These are phyloP conservation scores for Nothophaeocryptopus gaeumannii DNA, from an alignment of 2,329 filamentous ascomycete species.

Conservation along the genomic window DNA sequence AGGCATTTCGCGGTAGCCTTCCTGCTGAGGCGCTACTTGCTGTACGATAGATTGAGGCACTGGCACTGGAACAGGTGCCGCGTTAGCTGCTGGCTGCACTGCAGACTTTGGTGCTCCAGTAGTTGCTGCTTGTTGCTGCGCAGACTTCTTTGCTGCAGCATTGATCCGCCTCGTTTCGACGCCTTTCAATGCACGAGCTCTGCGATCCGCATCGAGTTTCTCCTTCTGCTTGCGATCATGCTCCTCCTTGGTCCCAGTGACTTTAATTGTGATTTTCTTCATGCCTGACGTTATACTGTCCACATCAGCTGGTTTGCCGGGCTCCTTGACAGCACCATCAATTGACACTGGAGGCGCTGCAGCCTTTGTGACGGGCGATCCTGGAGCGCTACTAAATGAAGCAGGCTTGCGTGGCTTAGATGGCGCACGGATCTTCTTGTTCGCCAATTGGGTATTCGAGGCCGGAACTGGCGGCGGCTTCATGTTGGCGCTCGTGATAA, in stretches of 20 bases:
- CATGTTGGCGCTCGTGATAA: conserved; percentile 27
- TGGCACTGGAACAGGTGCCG: not conserved
- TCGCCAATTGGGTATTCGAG: conserved; percentile 17
- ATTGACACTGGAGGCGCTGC: conserved; percentile 3
- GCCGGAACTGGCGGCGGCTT: conserved; percentile 28
- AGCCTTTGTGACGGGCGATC: conserved; percentile 40
- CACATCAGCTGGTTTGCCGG: conserved; percentile 37
- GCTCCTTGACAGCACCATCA: conserved; percentile 1
- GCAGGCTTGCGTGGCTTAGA: conserved; percentile 18
- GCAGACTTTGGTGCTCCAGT: not conserved
- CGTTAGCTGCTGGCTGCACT: not conserved
- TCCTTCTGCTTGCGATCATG: conserved; percentile 44
- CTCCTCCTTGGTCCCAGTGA: conserved; percentile 55
- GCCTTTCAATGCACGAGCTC: conserved; percentile 33
- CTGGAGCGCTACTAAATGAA: conserved; percentile 27
- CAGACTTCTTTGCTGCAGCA: conserved; percentile 33
- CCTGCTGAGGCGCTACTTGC: not conserved
- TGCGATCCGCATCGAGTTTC: conserved; percentile 45
- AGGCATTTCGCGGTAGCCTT: not conserved
- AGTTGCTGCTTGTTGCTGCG: not conserved
- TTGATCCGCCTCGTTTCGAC: conserved; percentile 34
- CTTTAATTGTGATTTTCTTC: conserved; percentile 58
- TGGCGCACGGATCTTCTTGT: conserved; percentile 30
- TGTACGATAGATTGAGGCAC: not conserved
- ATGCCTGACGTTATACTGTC: conserved; percentile 53